Evolutionary conservation across 2,329 filamentous ascomycete genomes (phyloP), one percentile per base, ranked within the genome.

Genomic region (Tolypocladium capitatum): DNA sequence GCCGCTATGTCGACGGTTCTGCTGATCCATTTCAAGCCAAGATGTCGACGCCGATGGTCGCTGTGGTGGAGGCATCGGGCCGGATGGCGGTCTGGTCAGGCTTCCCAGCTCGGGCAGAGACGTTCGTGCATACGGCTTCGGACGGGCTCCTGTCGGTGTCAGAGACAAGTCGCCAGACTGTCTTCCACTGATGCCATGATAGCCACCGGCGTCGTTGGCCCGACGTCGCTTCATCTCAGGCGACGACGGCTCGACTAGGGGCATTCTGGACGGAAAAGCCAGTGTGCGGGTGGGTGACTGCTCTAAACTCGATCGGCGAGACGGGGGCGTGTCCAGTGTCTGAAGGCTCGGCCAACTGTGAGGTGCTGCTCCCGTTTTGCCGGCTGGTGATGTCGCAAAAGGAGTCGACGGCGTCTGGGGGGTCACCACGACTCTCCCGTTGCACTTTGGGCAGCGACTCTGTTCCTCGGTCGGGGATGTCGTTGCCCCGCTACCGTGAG

Each of bases 401-500:
- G 74, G 70, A 3, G 70, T 74, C 16, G 67, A 74, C 0, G 80
- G 78, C 9, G 80, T 81, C 35, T 73, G 71, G 1, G 81, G 78
- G 6, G 79, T 78, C 46, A 75, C 74, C 56, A 83, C 80, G 58
- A 74, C 80, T 11, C 80, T 72, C 13, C 85, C 84, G 51, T 83
- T 81, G 55, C 86, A 90, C 70, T 81, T 86, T 32, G 73, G 70
- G 60, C 86, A 91, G 53, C 77, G 71, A 24, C 69, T 68, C n/a
- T 72, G 67, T 45, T 77, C 72, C 36, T 78, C 74, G 18, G 65
- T 68, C 1, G 64, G 58, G 2, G 65, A 60, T 16, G 63, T 60
- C 16, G 57, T 57, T 27, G 62, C 51, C 51, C 64, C 58, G 47
- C 51, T 56, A 49, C 61, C 56, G 49, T 63, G 59, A 4, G 51